Percentiles rank a stretch among this genome's conserved stretches.
phyloP scores from a whole-genome alignment of 164 flowering plant genomes.

The Vitis riparia region DNA sequence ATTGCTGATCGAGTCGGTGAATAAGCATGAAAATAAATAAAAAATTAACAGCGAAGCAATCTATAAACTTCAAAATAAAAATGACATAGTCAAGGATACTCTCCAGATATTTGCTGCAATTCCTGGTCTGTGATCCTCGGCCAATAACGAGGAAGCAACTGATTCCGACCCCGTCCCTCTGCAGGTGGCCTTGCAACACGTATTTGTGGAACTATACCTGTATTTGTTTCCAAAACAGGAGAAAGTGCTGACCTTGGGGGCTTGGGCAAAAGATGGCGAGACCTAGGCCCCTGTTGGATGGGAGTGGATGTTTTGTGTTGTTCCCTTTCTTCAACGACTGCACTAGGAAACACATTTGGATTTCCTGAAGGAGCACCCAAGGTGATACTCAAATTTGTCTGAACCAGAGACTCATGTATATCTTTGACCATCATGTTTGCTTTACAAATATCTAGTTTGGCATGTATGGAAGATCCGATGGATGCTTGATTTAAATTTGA shows the following conservation, averaged over 20 bases:
- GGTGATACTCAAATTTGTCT: slow-evolving; percentile 59
- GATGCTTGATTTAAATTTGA: slow-evolving; percentile 31
- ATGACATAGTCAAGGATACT: slow-evolving; percentile 41
- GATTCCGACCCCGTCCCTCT: slow-evolving; percentile 55
- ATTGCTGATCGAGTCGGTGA: not conserved
- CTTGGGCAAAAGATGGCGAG: slow-evolving; percentile 68
- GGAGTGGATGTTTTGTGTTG: slow-evolving; percentile 34
- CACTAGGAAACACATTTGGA: slow-evolving; percentile 25
- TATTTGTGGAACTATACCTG: slow-evolving; percentile 36
- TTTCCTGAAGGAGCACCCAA: slow-evolving; percentile 43
- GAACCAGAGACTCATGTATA: slow-evolving; percentile 38
- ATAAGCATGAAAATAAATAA: not conserved
- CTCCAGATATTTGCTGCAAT: slow-evolving; percentile 67
- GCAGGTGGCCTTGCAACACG: slow-evolving; percentile 68
- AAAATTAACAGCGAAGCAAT: not conserved
- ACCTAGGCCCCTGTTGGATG: slow-evolving; percentile 54
- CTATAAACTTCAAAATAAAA: not conserved
- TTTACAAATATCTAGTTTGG: slow-evolving; percentile 30
- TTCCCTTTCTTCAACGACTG: slow-evolving; percentile 45
- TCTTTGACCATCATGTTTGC: slow-evolving; percentile 28
- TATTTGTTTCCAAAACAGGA: slow-evolving; percentile 41
- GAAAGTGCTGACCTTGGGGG: slow-evolving; percentile 46
- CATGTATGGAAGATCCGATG: slow-evolving; percentile 32
- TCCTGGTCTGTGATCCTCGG: slow-evolving; percentile 70
- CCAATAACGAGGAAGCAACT: slow-evolving; percentile 72